Evolutionary conservation across 2,329 filamentous ascomycete genomes (phyloP).

Genomic region (Capronia americana): DNA sequence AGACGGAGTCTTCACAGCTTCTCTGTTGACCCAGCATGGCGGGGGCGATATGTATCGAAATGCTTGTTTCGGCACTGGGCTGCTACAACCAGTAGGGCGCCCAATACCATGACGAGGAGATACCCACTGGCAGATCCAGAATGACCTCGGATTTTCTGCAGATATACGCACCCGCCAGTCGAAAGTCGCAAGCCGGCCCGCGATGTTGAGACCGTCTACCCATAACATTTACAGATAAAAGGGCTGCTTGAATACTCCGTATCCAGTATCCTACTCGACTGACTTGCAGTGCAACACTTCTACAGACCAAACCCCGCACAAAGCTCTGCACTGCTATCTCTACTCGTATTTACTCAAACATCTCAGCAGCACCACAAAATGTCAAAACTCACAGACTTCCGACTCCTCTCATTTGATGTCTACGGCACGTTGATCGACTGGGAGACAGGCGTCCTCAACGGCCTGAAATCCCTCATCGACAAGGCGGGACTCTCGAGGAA

Average conservation of each 20-base stretch:
- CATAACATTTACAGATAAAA: background rate
- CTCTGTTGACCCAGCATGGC: background rate
- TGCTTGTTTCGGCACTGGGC: background rate
- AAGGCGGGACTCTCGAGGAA: conserved; percentile 10
- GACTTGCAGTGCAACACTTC: background rate
- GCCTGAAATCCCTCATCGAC: conserved; percentile 15
- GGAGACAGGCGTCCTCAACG: conserved; percentile 65
- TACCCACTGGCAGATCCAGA: background rate
- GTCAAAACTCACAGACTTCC: conserved; percentile 37
- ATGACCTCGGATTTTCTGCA: background rate
- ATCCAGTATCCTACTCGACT: background rate
- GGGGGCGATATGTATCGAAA: background rate
- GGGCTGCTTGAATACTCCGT: background rate
- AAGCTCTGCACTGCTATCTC: background rate
- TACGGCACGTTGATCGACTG: conserved; percentile 82
- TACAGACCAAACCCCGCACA: background rate
- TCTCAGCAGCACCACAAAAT: background rate
- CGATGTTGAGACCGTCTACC: background rate
- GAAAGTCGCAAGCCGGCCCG: background rate
- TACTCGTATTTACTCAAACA: background rate
- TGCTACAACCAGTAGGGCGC: background rate
- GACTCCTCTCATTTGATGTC: conserved; percentile 72
- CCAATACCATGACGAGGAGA: background rate
- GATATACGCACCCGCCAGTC: background rate
- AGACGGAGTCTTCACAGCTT: background rate